phyloP scores from a whole-genome alignment of 1,284 basidiomycete species.

The Volvariella surrecta region DNA sequence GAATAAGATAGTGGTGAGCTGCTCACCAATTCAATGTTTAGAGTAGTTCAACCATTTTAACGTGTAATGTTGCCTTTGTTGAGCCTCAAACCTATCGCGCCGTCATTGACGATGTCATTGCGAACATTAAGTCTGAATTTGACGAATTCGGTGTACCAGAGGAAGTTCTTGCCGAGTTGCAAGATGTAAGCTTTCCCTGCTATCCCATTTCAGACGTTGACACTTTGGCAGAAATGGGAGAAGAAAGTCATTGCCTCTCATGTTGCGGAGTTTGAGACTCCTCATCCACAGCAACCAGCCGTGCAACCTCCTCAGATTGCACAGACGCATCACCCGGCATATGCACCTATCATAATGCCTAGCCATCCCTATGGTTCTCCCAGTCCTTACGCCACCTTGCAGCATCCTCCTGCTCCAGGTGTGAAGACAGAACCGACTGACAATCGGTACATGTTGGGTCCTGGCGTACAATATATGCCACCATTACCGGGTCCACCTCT shows the following conservation, averaged over 20 bases:
- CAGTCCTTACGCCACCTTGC: conserved; percentile 37
- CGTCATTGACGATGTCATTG: conserved; percentile 96
- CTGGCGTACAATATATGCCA: conserved; percentile 42
- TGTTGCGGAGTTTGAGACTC: conserved; percentile 86
- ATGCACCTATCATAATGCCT: conserved; percentile 18
- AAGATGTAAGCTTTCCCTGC: conserved; percentile 57
- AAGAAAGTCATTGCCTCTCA: conserved; percentile 85
- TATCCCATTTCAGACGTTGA: conserved; percentile 9
- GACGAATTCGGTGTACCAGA: conserved; percentile 95
- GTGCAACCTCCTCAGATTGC: conserved; percentile 31
- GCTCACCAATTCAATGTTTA: conserved; percentile 47
- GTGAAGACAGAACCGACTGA: conserved; percentile 67
- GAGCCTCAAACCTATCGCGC: conserved; percentile 89
- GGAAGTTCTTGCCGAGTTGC: conserved; percentile 83
- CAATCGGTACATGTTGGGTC: conserved; percentile 48
- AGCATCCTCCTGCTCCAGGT: conserved; percentile 23
- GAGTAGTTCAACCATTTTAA: conserved; percentile 53
- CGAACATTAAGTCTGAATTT: conserved; percentile 86
- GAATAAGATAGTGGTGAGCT: conserved; percentile 89
- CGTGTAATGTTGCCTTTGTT: conserved; percentile 36
- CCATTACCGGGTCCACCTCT: conserved; percentile 56
- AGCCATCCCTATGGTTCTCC: conserved; percentile 13
- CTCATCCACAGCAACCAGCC: conserved; percentile 30
- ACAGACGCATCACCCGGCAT: conserved; percentile 36
- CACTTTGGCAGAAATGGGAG: conserved; percentile 77